Evolutionary conservation across 1,139 yeast genomes (phyloP), one percentile per base, ranked within the genome.

Genomic region (Geotrichum restrictum): DNA sequence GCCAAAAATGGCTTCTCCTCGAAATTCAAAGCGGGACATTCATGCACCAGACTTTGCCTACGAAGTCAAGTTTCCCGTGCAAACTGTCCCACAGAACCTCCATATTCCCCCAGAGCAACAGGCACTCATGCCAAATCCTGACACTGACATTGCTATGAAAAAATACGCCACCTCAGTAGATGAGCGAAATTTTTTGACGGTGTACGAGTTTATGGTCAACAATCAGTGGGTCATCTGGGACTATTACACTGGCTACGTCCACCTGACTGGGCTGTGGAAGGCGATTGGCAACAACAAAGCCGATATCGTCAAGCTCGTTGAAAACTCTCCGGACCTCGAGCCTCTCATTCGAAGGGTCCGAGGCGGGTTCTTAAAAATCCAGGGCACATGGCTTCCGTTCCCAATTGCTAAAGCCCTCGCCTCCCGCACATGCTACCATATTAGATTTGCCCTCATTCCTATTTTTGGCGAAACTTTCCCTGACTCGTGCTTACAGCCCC

Each of bases 311-410:
- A 83, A 82, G 66, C 71, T 57, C 37, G 42, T 46, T 22, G 94
- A 86, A 64, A 80, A 83, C 50, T 82, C 85, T 27, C 94, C 89
- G 3, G 84, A 79, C 62, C 70, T 78, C 60, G 80, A 79, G 66
- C 88, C 82, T 37, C 79, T 79, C 41, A 80, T 88, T 52, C 80
- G 82, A 61, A 77, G 96, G 48, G 88, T 89, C 18, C 74, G 97
- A 53, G 98, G 98, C 44, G 98, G 97, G 2, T 88, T 83, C 63
- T 76, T 91, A 61, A 89, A 88, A 73, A 88, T 91, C 61, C 98
- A 91, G 70, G 98, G 98, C 1, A 88, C 96, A 3, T 91, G 97
- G 97, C 71, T 89, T 41, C 95, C 96, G 1, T 85, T 72, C 65
- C 77, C 77, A n/a, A 74, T 86, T 49, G 91, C 95, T 44, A 76